Conservation (phyloP, 108 stramenopile species). For the Skeletonema grethae region DNA sequence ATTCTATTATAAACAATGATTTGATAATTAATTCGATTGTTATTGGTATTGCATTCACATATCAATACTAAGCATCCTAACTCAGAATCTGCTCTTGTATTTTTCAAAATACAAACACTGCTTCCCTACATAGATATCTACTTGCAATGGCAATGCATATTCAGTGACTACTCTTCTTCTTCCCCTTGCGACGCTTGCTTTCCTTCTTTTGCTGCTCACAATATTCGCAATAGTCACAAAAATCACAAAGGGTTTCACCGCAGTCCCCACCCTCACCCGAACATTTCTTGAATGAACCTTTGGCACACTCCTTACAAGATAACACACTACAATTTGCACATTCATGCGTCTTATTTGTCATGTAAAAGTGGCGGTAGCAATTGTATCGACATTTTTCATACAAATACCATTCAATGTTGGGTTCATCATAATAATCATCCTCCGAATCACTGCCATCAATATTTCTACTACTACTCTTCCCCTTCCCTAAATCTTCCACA, state of each 20-base stretch:
- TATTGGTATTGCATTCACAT: too few relatives aligned
- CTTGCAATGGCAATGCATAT: too few relatives aligned
- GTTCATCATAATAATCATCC: not conserved
- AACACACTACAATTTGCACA: not conserved
- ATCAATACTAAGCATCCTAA: too few relatives aligned
- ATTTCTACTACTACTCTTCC: too few relatives aligned
- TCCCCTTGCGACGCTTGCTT: not conserved
- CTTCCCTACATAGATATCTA: too few relatives aligned
- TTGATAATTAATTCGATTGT: too few relatives aligned
- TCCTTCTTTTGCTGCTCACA: not conserved
- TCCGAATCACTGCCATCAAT: not conserved
- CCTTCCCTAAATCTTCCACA: not conserved
- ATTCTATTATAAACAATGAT: too few relatives aligned
- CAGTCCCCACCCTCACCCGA: not conserved
- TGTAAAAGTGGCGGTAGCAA: conserved; percentile 1
- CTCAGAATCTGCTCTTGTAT: too few relatives aligned
- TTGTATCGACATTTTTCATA: not conserved
- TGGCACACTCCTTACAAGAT: conserved; percentile 1
- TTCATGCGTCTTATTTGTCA: not conserved
- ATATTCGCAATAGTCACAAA: too few relatives aligned
- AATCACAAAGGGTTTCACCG: not conserved
- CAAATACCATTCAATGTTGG: not conserved
- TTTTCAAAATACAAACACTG: too few relatives aligned
- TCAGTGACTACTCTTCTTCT: not conserved
- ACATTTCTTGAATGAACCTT: not conserved